Evolutionary conservation across 2,329 filamentous ascomycete species (phyloP), one percentile per base, ranked within the genome.

Genomic region (Xylariaceae sp.): DNA sequence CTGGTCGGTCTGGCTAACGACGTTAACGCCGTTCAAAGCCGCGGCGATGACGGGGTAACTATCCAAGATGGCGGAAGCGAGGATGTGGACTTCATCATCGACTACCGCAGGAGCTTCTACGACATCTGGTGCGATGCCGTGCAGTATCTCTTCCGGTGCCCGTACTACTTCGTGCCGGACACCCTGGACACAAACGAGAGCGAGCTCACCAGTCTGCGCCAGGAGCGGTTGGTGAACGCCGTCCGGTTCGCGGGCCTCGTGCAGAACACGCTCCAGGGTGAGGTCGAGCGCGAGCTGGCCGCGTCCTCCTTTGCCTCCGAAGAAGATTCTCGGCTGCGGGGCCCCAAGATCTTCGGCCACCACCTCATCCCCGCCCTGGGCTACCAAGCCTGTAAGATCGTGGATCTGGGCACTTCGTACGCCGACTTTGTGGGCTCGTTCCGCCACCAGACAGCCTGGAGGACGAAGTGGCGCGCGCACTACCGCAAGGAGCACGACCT

Each of bases 1-100:
- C 14, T 58, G 8, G 6, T 58, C 19, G 55, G 48, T 26, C 45
- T 53, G 7, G 55, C 55, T 23, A 53, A 58, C 24, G 49, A 58
- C 14, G 23, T 53, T 11, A 51, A 17, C 23, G 46, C 53, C 17
- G 26, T 41, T 11, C 9, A 45, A 12, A 36, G 28, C 19, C 16
- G 17, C 36, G 28, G 36, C 19, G 6, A 19, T 23, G 23, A 37
- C 6, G 8, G 7, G 1, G 40, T 8, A 17, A 9, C 6, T 45
- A 17, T 39, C 5, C 29, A 29, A 16, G 16, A 50, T 6, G 11
- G n/a, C 7, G 40, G 33, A n/a, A 9, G 24, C 17, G 40, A 46
- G 9, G 31, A 51, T 4, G 47, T 51, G 2, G 34, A 28, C 4
- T 47, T 56, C 24, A 29, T 47, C 11, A 51, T 56, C n/a, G 53